These are phyloP conservation scores for Fraxinus xanthoxyloides DNA, from an alignment of 305 asterid species.

Conservation along the genomic window DNA sequence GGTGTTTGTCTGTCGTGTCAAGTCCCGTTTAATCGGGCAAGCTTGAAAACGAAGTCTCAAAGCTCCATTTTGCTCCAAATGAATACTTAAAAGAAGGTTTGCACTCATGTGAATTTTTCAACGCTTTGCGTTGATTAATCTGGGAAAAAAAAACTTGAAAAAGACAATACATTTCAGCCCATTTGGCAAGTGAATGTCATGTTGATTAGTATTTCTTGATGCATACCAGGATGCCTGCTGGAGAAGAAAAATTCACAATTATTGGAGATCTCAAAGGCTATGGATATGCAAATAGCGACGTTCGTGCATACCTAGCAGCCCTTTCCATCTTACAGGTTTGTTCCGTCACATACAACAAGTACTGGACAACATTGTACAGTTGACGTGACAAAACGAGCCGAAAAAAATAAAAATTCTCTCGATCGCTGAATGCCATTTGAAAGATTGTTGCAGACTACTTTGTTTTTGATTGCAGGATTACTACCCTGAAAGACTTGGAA, in stretches of 20 bases:
- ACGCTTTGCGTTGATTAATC: neutral
- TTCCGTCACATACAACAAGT: neutral
- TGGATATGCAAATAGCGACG: conserved; percentile 65
- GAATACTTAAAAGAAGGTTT: too few relatives aligned
- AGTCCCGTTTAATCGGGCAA: neutral
- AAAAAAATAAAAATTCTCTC: neutral
- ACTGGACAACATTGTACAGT: neutral
- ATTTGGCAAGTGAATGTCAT: neutral
- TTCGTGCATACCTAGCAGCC: conserved; percentile 65
- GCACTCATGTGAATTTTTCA: neutral
- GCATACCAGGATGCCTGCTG: conserved; percentile 46
- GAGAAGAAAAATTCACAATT: conserved; percentile 64
- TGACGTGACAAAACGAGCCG: neutral
- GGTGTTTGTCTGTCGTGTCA: neutral
- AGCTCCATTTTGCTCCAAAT: neutral
- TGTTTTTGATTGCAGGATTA: conserved; percentile 51
- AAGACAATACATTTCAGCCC: neutral
- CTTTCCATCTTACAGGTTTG: conserved; percentile 65
- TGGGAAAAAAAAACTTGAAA: neutral
- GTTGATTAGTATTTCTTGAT: conserved; percentile 3
- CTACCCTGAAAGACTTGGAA: conserved; percentile 88
- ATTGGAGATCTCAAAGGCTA: conserved; percentile 68
- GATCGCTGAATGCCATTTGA: neutral
- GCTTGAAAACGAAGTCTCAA: neutral
- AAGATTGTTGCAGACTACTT: neutral